Base-by-base conservation (phyloP, 441 rosid species). In the Gossypium schwendimanii region DNA sequence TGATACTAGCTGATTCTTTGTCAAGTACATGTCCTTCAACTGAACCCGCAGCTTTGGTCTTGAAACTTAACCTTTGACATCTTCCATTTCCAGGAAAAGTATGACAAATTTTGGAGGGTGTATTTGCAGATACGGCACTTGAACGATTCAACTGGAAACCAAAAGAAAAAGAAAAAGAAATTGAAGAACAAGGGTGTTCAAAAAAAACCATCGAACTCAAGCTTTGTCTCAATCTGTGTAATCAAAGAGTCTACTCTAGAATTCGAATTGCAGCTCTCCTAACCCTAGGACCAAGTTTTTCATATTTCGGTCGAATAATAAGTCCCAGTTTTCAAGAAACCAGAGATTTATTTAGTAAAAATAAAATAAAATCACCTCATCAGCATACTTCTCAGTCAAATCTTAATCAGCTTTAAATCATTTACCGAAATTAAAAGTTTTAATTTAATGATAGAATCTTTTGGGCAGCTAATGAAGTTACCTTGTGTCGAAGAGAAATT, bases 21-120 rank as follows among this genome's bases (percentile, higher is more conserved):
- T 81, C 85, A 10, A 82, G 76, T 12, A 82, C 79, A 78, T 73
- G 75, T 71, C 88, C 88, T 75, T 88, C 89, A 15, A 79, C 68
- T 53, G 90, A 81, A 23, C 86, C 76, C 63, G 80, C 77, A 62
- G 88, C 86, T 81, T 81, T 87, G 55, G 82, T 74, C 74, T 54
- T 77, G 21, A 87, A 72, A 78, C 75, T 39, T 67, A 75, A 77
- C 70, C 81, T 64, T 31, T 62, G n/a, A 72, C 23, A 52, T 73
- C 78, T 75, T 41, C 54, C 75, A 57, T 81, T 82, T 44, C 78
- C 82, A 8, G 69, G 3, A 57, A 12, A 44, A 58, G 73, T 61
- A 70, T 71, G 82, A 52, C 55, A 59, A 79, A 70, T 61, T 62
- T 72, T 76, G 70, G 79, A 75, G 2, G 70, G 65, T 67, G 77